Evolutionary conservation across 164 flowering plant species (phyloP).

Genomic region (Saururus chinensis): DNA sequence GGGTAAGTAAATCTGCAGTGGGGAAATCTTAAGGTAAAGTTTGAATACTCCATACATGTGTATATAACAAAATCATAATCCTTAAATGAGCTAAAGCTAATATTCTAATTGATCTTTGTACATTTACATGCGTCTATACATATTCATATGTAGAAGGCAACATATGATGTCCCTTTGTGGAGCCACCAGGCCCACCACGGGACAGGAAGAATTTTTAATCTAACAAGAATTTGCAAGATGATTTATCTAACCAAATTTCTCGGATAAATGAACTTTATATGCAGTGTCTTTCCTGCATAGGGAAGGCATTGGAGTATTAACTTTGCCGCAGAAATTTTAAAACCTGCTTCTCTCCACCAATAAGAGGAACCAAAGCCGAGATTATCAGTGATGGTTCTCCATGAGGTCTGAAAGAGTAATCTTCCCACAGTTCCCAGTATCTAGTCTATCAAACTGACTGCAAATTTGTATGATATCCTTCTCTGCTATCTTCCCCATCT

Average conservation of each 20-base stretch:
- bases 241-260: background rate
- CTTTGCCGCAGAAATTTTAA: background rate
- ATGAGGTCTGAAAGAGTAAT: slow-evolving; percentile 62
- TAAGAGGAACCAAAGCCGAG: background rate
- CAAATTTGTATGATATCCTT: slow-evolving; percentile 63
- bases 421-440: slow-evolving; percentile 60
- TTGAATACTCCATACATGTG: too few relatives aligned
- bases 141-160: background rate
- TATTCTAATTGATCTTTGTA: too few relatives aligned
- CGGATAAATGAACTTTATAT: background rate
- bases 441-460: slow-evolving; percentile 53
- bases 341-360: background rate
- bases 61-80: too few relatives aligned
- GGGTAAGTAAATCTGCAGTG: too few relatives aligned
- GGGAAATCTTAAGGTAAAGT: too few relatives aligned
- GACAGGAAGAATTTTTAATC: background rate
- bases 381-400: slow-evolving; percentile 31
- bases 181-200: background rate
- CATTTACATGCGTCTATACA: background rate
- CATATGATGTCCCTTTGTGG: background rate
- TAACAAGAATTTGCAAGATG: background rate
- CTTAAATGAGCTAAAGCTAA: too few relatives aligned
- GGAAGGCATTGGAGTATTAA: background rate
- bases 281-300: background rate
- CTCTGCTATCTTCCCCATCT: slow-evolving; percentile 61